Evolutionary conservation across 805 yeast species (phyloP), one percentile per base, ranked within the genome.

Genomic region (Yarrowia sp.): DNA sequence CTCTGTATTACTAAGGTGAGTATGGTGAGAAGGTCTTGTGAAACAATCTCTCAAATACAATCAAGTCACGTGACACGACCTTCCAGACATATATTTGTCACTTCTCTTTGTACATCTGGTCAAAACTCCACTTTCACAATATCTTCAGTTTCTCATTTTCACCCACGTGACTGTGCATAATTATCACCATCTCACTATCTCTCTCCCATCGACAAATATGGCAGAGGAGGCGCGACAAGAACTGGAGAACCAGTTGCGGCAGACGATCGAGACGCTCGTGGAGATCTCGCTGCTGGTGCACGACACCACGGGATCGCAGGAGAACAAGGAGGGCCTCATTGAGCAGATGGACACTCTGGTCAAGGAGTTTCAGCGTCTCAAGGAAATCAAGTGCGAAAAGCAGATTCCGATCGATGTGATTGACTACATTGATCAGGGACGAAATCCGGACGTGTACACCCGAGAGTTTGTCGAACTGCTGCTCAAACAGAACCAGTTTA

Each of bases 361-460:
- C 46, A 66, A 53, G 55, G 64, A 71, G 49, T 67, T 72, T 12
- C 79, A 79, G 22, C 79, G 77, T 1, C 72, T 86, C 22, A 76
- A 79, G 36, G 75, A 79, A 9, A 78, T 52, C 56, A 52, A 59
- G 36, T 52, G 42, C 35, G 63, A 63, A 22, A 43, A 67, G 32
- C 58, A 50, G 38, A 70, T 77, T 3, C 97, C 97, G 0, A 77
- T 89, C 46, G 97, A 93, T 75, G 93, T 93, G n/a, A 81, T 92
- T 14, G 88, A 89, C 71, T 95, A 95, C 75, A 91, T 95, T 46
- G 98, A 95, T 75, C 97, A 92, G 75, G 99, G 99, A 1, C 83
- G 99, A 73, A 95, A 95, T 76, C 98, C 99, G 0, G 98, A 95
- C 76, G 92, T 95, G 48, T 95, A 95, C 78, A 92, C 98, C 0